phyloP scores from a whole-genome alignment of 495 filamentous ascomycete species.

The Tuber microsphaerosporum region DNA sequence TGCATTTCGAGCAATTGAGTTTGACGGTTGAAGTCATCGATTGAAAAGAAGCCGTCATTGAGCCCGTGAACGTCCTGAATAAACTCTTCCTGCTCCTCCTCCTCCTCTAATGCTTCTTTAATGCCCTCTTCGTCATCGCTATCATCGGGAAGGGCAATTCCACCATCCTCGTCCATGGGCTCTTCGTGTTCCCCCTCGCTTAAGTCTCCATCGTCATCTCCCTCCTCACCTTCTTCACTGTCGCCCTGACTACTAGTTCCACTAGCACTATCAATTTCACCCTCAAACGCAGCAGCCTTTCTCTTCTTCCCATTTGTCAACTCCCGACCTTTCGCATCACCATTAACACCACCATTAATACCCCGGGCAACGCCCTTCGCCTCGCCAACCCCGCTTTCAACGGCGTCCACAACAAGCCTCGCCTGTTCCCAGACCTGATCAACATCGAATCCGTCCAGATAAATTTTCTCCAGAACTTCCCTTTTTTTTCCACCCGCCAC shows the following conservation, averaged over 20 bases:
- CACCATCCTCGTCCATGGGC: conserved; percentile 46
- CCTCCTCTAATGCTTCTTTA: conserved; percentile 43
- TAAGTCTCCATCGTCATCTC: conserved; percentile 39
- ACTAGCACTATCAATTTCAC: conserved; percentile 24
- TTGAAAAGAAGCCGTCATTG: conserved; percentile 97
- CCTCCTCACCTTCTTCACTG: conserved; percentile 41
- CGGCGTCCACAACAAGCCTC: conserved; percentile 62
- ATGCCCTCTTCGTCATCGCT: conserved; percentile 41
- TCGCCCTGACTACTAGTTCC: conserved; percentile 14
- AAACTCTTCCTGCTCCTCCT: conserved; percentile 41
- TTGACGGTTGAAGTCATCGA: conserved; percentile 94
- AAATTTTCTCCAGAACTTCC: conserved; percentile 51
- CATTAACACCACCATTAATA: conserved; percentile 16
- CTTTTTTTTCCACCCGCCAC: conserved; percentile 16
- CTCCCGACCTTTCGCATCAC: conserved; percentile 31
- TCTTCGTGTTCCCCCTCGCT: conserved; percentile 46
- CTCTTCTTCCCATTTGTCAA: conserved; percentile 37
- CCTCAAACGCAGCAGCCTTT: conserved; percentile 38
- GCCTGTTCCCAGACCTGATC: conserved; percentile 94
- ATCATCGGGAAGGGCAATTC: conserved; percentile 45
- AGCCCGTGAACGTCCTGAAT: conserved; percentile 57
- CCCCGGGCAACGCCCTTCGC: conserved; percentile 28
- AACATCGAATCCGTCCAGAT: conserved; percentile 79
- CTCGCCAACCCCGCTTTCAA: conserved; percentile 42
- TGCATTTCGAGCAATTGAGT: conserved; percentile 77